These are phyloP conservation scores for Penicillium parvum DNA, from an alignment of 495 filamentous ascomycete species.

Conservation along the genomic window DNA sequence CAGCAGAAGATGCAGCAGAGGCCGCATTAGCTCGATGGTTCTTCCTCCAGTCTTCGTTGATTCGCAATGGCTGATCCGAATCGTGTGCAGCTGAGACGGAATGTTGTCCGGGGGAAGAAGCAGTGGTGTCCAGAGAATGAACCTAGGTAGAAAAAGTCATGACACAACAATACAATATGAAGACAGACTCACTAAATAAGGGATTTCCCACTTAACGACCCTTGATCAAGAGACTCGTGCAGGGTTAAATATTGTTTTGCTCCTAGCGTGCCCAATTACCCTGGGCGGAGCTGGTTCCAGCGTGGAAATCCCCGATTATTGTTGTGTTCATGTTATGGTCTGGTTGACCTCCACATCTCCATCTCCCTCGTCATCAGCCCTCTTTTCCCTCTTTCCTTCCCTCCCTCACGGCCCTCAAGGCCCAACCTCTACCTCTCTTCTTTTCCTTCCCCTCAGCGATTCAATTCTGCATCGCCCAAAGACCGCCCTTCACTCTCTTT, in stretches of 20 bases:
- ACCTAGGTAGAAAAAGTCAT: too few relatives aligned
- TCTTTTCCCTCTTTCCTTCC: constrained; percentile 25
- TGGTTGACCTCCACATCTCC: constrained; percentile 17
- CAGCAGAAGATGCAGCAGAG: too few relatives aligned
- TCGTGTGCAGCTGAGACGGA: too few relatives aligned
- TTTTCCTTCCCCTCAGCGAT: constrained; percentile 23
- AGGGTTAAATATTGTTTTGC: constrained; percentile 15
- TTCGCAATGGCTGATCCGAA: too few relatives aligned
- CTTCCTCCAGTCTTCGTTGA: too few relatives aligned
- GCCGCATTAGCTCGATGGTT: too few relatives aligned
- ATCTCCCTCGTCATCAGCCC: constrained; percentile 14
- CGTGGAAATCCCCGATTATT: constrained; percentile 21
- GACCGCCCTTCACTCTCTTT: constrained; percentile 3
- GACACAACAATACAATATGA: background rate
- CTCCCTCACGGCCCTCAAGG: constrained; percentile 21
- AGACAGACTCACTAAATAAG: background rate
- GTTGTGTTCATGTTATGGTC: too few relatives aligned
- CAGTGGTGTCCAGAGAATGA: too few relatives aligned
- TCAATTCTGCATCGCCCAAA: constrained; percentile 10
- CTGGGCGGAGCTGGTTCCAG: constrained; percentile 20
- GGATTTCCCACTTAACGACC: too few relatives aligned
- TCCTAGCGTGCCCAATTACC: constrained; percentile 22
- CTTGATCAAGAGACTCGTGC: too few relatives aligned
- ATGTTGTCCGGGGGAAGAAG: too few relatives aligned
- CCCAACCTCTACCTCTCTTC: constrained; percentile 11